Conservation (phyloP, 805 yeast genomes). For the Lipomyces anomalus region DNA sequence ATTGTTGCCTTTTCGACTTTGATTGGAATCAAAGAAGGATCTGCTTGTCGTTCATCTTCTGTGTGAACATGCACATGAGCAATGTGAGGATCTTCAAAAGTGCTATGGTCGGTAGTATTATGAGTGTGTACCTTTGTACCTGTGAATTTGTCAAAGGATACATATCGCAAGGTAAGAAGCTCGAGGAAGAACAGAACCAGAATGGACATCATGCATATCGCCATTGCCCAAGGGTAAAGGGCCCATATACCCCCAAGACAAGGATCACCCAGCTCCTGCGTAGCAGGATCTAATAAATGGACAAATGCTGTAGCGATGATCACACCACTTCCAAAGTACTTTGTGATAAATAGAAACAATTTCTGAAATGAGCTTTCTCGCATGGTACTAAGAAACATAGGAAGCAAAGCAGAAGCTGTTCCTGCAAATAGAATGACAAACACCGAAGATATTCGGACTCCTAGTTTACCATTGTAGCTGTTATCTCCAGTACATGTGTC, state of each 20-base stretch:
- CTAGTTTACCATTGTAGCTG: constrained; percentile 40
- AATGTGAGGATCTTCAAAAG: background rate
- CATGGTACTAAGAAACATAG: background rate
- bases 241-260: constrained; percentile 35
- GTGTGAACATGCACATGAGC: background rate
- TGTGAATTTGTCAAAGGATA: constrained; percentile 7
- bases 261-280: constrained; percentile 16
- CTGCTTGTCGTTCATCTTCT: background rate
- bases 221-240: constrained; percentile 54
- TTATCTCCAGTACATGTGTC: constrained; percentile 20
- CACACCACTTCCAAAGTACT: constrained; percentile 56
- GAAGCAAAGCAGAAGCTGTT: background rate
- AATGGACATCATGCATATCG: constrained; percentile 45
- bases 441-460: constrained; percentile 48
- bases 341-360: background rate
- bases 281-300: constrained; percentile 20
- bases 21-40: too few species aligned
- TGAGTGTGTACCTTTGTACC: too few species aligned
- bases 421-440: constrained; percentile 45
- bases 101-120: background rate
- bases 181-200: constrained; percentile 47
- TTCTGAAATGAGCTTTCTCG: background rate
- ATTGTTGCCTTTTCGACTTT: background rate
- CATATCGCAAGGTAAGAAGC: constrained; percentile 42
- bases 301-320: constrained; percentile 64